Evolutionary conservation across 108 stramenopile genomes (phyloP), one percentile per base, ranked within the genome.

Genomic region (Cyclotella choctawhatcheeana): DNA sequence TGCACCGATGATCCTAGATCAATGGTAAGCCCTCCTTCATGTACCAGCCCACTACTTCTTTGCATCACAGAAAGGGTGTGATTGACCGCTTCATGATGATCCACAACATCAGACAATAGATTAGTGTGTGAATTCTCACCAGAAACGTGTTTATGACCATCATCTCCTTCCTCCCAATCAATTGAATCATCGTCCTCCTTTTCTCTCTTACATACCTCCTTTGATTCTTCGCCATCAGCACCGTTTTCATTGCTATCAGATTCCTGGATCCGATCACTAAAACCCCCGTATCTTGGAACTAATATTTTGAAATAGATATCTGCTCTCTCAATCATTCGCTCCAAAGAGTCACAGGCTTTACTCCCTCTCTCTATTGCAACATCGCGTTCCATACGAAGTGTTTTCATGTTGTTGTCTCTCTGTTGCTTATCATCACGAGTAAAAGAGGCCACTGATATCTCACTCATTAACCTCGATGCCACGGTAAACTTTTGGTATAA

Each of bases 161-260:
- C 48, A 65, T 79, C 78, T 12, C 78, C 78, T 24, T 79, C 78
- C 32, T 79, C 78, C 78, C 78, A 79, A 24, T 72, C 71, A 60
- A 79, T 72, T 16, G 78, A 79, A 40, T 62, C 69, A 59, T 61
- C 78, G 30, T 55, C 64, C 21, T 71, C 78, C 52, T 60, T 20
- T 60, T 67, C 71, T 30, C 52, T 45, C 29, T 48, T 21, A 16
- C 8, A 44, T 59, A 43, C 53, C n/a, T 30, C 77, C 43, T 47
- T 30, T n/a, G 17, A 37, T 34, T 7, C 29, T 4, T 47, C 22
- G 8, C 10, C 58, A 34, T 58, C 29, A 21, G 7, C 17, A 5
- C 5, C 6, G 20, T 4, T 20, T 13, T 7, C 21, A 17, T 24
- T 30, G 17, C 13, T 5, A 17, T 32, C 3, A 58, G 17, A 1